A percentile compares a stretch with the other conserved stretches of the same genome.
Evolutionary conservation across 2,329 filamentous ascomycete species (phyloP).

Genomic region (Boeremia exigua): DNA sequence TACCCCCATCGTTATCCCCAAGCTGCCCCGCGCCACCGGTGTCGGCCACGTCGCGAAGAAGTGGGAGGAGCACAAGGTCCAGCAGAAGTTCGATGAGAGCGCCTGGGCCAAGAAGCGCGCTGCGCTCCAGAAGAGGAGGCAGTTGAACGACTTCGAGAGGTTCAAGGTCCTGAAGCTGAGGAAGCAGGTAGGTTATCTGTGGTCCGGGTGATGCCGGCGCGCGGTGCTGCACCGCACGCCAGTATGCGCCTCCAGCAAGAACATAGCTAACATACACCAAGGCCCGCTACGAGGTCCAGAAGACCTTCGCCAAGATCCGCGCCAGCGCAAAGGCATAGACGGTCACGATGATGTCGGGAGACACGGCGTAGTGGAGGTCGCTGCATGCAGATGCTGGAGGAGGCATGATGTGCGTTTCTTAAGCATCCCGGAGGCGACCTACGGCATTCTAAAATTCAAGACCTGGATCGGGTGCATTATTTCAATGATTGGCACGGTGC

Average conservation of each 20-base stretch:
- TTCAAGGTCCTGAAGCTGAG: constrained; percentile 99
- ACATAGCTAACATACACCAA: constrained; percentile 43
- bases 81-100: constrained; percentile 90
- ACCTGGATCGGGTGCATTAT: constrained; percentile 45
- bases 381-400: constrained; percentile 41
- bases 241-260: constrained; percentile 2
- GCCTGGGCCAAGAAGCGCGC: constrained; percentile 93
- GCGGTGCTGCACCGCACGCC: background rate
- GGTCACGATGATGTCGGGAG: constrained; percentile 36
- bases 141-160: constrained; percentile 97
- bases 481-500: constrained; percentile 48
- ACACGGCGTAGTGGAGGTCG: constrained; percentile 36
- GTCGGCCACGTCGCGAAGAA: constrained; percentile 81
- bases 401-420: constrained; percentile 49
- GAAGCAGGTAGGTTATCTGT: constrained; percentile 79
- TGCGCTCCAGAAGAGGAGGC: constrained; percentile 83
- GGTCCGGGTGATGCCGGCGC: constrained; percentile 1
- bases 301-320: constrained; percentile 87
- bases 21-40: constrained; percentile 84
- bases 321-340: constrained; percentile 49
- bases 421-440: constrained; percentile 46
- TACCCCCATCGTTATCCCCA: constrained; percentile 85
- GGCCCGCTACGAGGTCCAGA: constrained; percentile 94
- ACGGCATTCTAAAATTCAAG: constrained; percentile 50
- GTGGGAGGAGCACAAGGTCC: constrained; percentile 91